These are phyloP conservation scores for Diaporthe ampelina DNA, from an alignment of 2,329 filamentous ascomycete genomes.

Conservation along the genomic window DNA sequence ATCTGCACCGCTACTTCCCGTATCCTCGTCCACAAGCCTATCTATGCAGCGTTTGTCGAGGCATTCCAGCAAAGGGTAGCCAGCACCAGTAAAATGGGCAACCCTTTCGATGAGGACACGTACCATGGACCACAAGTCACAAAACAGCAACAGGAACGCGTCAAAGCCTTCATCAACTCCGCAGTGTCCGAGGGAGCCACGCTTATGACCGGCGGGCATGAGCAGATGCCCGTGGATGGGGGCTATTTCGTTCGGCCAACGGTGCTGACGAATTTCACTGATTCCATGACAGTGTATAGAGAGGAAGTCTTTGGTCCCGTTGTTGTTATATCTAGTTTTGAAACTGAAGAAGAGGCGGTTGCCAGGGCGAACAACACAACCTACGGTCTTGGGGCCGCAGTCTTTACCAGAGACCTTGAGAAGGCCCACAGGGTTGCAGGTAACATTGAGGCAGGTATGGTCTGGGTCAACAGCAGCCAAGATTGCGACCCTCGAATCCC, in stretches of 20 bases:
- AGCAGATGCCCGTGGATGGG: constrained; percentile 64
- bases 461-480: constrained; percentile 62
- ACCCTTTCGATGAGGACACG: constrained; percentile 74
- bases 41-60: constrained; percentile 72
- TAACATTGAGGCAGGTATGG: constrained; percentile 69
- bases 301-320: constrained; percentile 56
- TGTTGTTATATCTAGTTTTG: constrained; percentile 52
- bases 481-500: constrained; percentile 65
- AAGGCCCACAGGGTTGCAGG: constrained; percentile 60
- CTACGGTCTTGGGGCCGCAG: constrained; percentile 69
- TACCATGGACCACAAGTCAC: constrained; percentile 81
- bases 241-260: constrained; percentile 54
- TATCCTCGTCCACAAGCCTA: constrained; percentile 69
- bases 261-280: constrained; percentile 53
- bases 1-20: constrained; percentile 73
- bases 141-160: constrained; percentile 76
- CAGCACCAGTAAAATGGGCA: constrained; percentile 71
- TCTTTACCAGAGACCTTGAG: constrained; percentile 70
- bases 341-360: constrained; percentile 54
- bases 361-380: constrained; percentile 59
- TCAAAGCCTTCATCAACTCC: constrained; percentile 75
- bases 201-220: constrained; percentile 71
- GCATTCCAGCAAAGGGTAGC: constrained; percentile 71
- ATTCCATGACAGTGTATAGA: constrained; percentile 51
- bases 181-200: constrained; percentile 77